Evolutionary conservation across 2,329 filamentous ascomycete genomes (phyloP).

Genomic region (Davidsoniella virescens): DNA sequence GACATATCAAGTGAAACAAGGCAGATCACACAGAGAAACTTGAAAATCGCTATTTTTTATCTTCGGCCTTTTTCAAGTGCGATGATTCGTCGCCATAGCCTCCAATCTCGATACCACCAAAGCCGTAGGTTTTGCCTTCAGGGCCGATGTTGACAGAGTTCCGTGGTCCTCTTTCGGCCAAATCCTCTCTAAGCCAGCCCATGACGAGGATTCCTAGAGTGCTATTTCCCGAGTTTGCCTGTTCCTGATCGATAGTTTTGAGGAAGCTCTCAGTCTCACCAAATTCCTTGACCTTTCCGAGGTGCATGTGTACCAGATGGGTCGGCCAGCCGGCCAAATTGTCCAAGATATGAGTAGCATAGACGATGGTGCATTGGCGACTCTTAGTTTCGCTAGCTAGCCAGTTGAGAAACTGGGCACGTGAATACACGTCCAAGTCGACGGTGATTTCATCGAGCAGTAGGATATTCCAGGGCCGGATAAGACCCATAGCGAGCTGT

Average conservation of each 20-base stretch:
- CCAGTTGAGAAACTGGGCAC: constrained; percentile 73
- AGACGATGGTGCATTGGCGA: constrained; percentile 79
- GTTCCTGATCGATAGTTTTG: constrained; percentile 27
- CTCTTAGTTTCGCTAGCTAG: constrained; percentile 72
- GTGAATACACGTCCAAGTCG: constrained; percentile 74
- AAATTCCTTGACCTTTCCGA: constrained; percentile 78
- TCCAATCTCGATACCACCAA: constrained; percentile 33
- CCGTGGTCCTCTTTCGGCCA: constrained; percentile 63
- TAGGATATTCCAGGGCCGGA: constrained; percentile 81
- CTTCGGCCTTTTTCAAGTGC: constrained; percentile 5
- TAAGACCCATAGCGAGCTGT: constrained; percentile 86
- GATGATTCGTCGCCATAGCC: constrained; percentile 41
- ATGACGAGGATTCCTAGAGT: constrained; percentile 76
- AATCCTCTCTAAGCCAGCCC: constrained; percentile 68
- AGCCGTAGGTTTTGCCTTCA: constrained; percentile 48
- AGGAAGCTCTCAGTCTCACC: constrained; percentile 58
- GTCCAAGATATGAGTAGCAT: constrained; percentile 93
- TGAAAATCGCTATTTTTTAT: too few relatives aligned
- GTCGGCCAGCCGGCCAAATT: constrained; percentile 91
- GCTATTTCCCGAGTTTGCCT: constrained; percentile 49
- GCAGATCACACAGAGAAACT: too few relatives aligned
- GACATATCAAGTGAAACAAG: too few relatives aligned
- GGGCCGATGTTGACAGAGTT: constrained; percentile 36
- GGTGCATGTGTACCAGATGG: constrained; percentile 87
- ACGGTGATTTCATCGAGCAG: constrained; percentile 95